phyloP scores from a whole-genome alignment of 305 asterid species.

The Ruellia speciosa region DNA sequence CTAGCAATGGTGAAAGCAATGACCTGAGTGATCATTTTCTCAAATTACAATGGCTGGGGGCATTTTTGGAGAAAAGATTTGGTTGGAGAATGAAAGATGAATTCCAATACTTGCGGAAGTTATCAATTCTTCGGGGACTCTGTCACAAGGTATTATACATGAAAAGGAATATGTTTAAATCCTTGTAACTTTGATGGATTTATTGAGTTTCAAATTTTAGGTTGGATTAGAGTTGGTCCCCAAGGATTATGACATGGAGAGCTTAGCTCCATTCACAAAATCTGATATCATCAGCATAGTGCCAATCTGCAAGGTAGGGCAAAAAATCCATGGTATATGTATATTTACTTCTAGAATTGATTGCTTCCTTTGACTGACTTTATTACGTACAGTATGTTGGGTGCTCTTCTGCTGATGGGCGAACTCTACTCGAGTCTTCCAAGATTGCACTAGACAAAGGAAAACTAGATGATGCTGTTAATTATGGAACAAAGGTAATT shows the following conservation, averaged over 20 bases:
- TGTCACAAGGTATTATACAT: slow-evolving; percentile 70
- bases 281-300: slow-evolving; percentile 80
- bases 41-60: slow-evolving; percentile 64
- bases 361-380: slow-evolving; percentile 16
- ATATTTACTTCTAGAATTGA: slow-evolving; percentile 1
- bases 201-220: slow-evolving; percentile 35
- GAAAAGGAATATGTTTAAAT: slow-evolving; percentile 16
- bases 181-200: slow-evolving; percentile 21
- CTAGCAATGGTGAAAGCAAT: slow-evolving; percentile 34
- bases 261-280: slow-evolving; percentile 63
- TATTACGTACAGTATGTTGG: slow-evolving; percentile 65
- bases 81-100: slow-evolving; percentile 80
- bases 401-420: slow-evolving; percentile 97
- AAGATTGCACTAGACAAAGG: slow-evolving; percentile 97
- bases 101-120: slow-evolving; percentile 62
- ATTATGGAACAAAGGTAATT: slow-evolving; percentile 83
- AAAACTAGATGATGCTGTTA: slow-evolving; percentile 94
- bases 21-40: slow-evolving; percentile 39
- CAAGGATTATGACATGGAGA: slow-evolving; percentile 84
- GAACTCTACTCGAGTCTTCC: slow-evolving; percentile 88
- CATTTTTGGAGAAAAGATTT: slow-evolving; percentile 59
- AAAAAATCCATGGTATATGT: slow-evolving; percentile 1
- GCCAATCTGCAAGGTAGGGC: slow-evolving; percentile 81
- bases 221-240: slow-evolving; percentile 90
- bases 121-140: slow-evolving; percentile 85